Conservation (phyloP, 23 red algal species). For the Gracilaria gracilis region DNA sequence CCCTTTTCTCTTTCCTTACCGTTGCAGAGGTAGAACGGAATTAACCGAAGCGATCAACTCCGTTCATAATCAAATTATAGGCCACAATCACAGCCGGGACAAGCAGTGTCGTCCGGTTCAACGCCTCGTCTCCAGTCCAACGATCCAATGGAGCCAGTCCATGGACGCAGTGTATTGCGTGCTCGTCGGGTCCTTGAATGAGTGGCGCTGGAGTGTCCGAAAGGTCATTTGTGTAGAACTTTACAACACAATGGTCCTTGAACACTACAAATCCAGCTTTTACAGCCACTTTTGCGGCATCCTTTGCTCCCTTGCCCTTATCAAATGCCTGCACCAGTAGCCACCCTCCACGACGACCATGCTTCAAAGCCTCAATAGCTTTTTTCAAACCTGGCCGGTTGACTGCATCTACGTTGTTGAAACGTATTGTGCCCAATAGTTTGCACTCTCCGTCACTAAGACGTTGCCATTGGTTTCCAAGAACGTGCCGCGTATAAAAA, state of each 20-base stretch:
- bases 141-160: background rate
- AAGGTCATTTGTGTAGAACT: slow-evolving; percentile 7
- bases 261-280: slow-evolving; percentile 2
- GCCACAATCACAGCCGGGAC: slow-evolving; percentile 16
- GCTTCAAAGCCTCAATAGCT: too few species aligned
- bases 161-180: background rate
- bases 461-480: background rate
- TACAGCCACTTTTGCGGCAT: background rate
- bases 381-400: too few species aligned
- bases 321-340: background rate
- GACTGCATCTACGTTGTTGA: too few species aligned
- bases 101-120: background rate
- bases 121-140: background rate
- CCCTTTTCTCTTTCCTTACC: background rate
- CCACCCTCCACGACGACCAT: background rate
- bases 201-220: background rate
- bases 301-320: background rate
- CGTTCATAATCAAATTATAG: slow-evolving; percentile 14
- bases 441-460: background rate
- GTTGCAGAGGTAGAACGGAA: slow-evolving; percentile 8
- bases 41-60: slow-evolving; percentile 9
- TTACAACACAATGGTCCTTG: background rate
- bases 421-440: too few species aligned
- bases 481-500: slow-evolving; percentile 15
- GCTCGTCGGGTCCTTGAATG: background rate